phyloP scores from a whole-genome alignment of 441 rosid species.

The Sinapis alba region DNA sequence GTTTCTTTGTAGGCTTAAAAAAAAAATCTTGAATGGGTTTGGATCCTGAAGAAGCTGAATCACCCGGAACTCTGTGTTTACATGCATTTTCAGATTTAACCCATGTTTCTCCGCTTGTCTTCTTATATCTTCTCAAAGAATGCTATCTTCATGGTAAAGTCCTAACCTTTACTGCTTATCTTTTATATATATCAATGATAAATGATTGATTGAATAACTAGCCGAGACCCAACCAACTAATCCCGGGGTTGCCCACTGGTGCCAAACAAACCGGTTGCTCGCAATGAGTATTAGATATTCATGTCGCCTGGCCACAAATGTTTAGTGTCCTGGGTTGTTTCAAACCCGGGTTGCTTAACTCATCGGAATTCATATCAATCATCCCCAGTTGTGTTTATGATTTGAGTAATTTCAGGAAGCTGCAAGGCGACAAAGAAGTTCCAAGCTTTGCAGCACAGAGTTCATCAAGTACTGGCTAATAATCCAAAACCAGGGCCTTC shows the following conservation, averaged over 20 bases:
- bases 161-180: conserved; percentile 13
- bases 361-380: too few species aligned
- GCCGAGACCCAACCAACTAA: too few species aligned
- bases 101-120: conserved; percentile 69
- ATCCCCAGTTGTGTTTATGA: neutral
- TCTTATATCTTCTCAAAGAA: conserved; percentile 85
- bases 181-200: too few species aligned
- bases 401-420: conserved; percentile 54
- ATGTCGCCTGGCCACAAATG: too few species aligned
- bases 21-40: conserved; percentile 45
- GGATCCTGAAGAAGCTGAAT: conserved; percentile 41
- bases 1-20: conserved; percentile 3
- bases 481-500: conserved; percentile 80
- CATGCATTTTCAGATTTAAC: conserved; percentile 76
- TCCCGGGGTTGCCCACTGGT: too few species aligned
- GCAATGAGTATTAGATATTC: too few species aligned
- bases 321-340: too few species aligned
- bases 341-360: too few species aligned
- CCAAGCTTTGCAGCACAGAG: conserved; percentile 72
- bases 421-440: conserved; percentile 75
- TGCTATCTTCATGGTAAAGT: conserved; percentile 74
- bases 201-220: too few species aligned
- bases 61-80: conserved; percentile 43
- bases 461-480: conserved; percentile 56
- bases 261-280: too few species aligned